phyloP scores from a whole-genome alignment of 2,329 filamentous ascomycete genomes.

The Annulohypoxylon truncatum region DNA sequence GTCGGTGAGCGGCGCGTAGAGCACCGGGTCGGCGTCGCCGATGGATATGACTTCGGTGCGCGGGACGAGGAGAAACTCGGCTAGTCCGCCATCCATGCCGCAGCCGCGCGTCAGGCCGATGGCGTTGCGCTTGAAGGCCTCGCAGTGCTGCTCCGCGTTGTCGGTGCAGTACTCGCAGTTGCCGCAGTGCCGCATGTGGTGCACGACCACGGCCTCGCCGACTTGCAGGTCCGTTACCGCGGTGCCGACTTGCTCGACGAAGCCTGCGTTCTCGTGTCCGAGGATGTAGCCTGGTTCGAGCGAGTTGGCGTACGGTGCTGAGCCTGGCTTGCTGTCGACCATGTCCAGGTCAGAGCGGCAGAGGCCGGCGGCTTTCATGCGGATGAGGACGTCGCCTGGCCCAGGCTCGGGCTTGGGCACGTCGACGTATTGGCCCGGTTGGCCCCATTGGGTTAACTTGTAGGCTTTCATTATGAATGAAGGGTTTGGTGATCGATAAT shows the following conservation, averaged over 20 bases:
- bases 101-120: constrained; percentile 36
- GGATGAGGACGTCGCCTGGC: constrained; percentile 37
- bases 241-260: constrained; percentile 28
- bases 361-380: constrained; percentile 40
- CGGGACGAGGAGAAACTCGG: constrained; percentile 35
- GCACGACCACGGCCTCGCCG: constrained; percentile 39
- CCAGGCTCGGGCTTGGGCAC: constrained; percentile 33
- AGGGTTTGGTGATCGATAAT: background rate
- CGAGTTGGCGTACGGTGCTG: constrained; percentile 36
- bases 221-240: constrained; percentile 28
- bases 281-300: constrained; percentile 36
- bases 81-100: constrained; percentile 36
- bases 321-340: constrained; percentile 40
- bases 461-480: constrained; percentile 34
- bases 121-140: constrained; percentile 34
- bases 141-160: constrained; percentile 36
- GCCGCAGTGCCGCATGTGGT: constrained; percentile 40
- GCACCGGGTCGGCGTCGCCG: constrained; percentile 27
- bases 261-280: constrained; percentile 40
- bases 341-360: constrained; percentile 40
- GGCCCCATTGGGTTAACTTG: constrained; percentile 38
- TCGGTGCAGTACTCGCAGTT: constrained; percentile 40
- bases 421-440: constrained; percentile 36
- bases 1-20: constrained; percentile 38
- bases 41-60: constrained; percentile 37